Evolutionary conservation across 805 yeast genomes (phyloP).

Genomic region (Pichia paraexigua): DNA sequence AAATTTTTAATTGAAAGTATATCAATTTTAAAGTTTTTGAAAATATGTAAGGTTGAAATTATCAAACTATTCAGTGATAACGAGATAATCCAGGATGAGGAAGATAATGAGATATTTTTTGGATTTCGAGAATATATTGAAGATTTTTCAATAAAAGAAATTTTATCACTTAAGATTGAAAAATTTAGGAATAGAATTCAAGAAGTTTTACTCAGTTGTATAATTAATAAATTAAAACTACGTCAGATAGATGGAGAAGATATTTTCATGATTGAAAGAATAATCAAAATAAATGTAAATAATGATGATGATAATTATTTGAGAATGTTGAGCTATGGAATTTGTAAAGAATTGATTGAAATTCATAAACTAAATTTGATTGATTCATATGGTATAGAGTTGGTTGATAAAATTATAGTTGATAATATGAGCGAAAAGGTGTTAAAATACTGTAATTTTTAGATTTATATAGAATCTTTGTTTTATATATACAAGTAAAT

Average conservation of each 20-base stretch:
- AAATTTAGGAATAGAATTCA: background rate
- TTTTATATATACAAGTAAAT: background rate
- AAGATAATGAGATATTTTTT: background rate
- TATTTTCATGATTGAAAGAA: constrained; percentile 10
- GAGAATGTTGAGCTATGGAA: constrained; percentile 8
- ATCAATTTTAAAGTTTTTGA: background rate
- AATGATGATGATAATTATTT: constrained; percentile 4
- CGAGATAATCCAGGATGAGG: background rate
- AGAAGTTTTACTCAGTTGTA: constrained; percentile 5
- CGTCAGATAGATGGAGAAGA: constrained; percentile 8
- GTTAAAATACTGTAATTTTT: background rate
- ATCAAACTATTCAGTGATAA: background rate
- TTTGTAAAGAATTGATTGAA: constrained; percentile 4
- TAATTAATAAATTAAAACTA: background rate
- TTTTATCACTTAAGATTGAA: background rate
- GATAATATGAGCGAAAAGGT: constrained; percentile 3
- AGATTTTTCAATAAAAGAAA: background rate
- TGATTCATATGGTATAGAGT: constrained; percentile 5
- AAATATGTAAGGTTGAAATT: background rate
- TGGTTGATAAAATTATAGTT: constrained; percentile 10
- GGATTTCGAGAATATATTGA: constrained; percentile 2
- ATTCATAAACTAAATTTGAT: constrained; percentile 1
- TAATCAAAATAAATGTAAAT: background rate
- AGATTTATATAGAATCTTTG: background rate
- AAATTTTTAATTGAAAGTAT: background rate